Evolutionary conservation across 257 asterid species (phyloP).

Genomic region (Scutellaria baicalensis): DNA sequence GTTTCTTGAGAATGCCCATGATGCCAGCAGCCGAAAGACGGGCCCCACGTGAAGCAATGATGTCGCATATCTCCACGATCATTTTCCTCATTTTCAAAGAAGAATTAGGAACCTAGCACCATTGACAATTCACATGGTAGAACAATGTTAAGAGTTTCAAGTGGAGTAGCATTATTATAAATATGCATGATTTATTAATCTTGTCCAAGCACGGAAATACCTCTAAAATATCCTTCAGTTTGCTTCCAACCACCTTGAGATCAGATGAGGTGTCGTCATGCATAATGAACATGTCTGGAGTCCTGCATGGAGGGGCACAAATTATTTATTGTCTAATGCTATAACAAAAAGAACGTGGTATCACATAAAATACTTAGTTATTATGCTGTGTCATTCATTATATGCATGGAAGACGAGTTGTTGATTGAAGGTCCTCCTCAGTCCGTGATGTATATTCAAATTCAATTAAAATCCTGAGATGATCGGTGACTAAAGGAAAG

Average conservation of each 20-base stretch:
- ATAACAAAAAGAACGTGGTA: not conserved
- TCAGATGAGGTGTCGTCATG: constrained; percentile 80
- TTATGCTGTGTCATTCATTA: not conserved
- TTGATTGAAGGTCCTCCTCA: not conserved
- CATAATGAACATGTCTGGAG: constrained; percentile 74
- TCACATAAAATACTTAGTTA: not conserved
- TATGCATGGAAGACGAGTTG: not conserved
- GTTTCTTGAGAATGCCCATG: constrained; percentile 63
- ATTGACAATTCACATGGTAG: not conserved
- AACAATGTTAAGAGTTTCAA: not conserved
- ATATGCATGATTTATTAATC: not conserved
- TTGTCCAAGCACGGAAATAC: constrained; percentile 16
- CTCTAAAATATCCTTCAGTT: constrained; percentile 70
- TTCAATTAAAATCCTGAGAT: too few relatives aligned
- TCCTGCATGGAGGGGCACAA: constrained; percentile 36
- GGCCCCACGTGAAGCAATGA: constrained; percentile 78
- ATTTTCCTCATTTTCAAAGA: constrained; percentile 57
- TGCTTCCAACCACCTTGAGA: constrained; percentile 71
- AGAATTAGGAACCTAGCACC: constrained; percentile 47
- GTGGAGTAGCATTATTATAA: not conserved
- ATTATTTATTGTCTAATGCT: constrained; percentile 3
- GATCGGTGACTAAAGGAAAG: not conserved
- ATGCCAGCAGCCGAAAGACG: constrained; percentile 86
- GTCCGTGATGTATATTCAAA: too few relatives aligned
- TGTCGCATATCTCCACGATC: constrained; percentile 55